Evolutionary conservation across 1,139 yeast genomes (phyloP).

Genomic region (Kurtzmaniella quercitrusa): DNA sequence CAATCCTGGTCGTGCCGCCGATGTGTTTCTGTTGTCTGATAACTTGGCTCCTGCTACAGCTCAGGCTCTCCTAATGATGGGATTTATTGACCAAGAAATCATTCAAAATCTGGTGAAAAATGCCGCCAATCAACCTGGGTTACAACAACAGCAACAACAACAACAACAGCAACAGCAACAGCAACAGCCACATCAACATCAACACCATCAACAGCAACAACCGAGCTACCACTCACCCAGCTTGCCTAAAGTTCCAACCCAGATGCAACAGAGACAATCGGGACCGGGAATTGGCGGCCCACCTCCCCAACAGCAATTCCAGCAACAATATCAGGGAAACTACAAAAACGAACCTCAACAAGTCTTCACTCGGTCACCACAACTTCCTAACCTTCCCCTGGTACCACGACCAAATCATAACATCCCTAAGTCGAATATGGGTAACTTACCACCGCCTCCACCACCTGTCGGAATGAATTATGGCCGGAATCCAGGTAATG

Average conservation of each 20-base stretch:
- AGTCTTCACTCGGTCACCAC: background rate
- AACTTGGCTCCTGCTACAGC: slow-evolving; percentile 62
- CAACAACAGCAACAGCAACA: slow-evolving; percentile 8
- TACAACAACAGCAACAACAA: slow-evolving; percentile 7
- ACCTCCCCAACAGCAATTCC: slow-evolving; percentile 6
- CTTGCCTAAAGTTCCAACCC: slow-evolving; percentile 2
- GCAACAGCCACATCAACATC: slow-evolving; percentile 8
- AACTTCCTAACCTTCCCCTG: slow-evolving; percentile 8
- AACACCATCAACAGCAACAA: slow-evolving; percentile 7
- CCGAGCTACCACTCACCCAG: slow-evolving; percentile 1
- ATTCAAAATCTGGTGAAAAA: slow-evolving; percentile 45
- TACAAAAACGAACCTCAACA: slow-evolving; percentile 2
- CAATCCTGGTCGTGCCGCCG: slow-evolving; percentile 45
- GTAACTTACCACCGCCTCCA: slow-evolving; percentile 3
- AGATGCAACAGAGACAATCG: background rate
- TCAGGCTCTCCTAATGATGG: slow-evolving; percentile 74
- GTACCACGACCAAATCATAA: slow-evolving; percentile 5
- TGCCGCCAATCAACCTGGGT: slow-evolving; percentile 15
- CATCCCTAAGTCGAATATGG: slow-evolving; percentile 1
- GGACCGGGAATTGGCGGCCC: slow-evolving; percentile 5
- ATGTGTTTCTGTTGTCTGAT: slow-evolving; percentile 52
- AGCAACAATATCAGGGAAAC: slow-evolving; percentile 6
- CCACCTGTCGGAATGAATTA: slow-evolving; percentile 1
- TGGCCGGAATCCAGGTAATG: background rate
- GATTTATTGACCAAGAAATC: slow-evolving; percentile 62